Base-by-base conservation (phyloP, 768 basidiomycete genomes). In the Leucosporidium yakuticum region DNA sequence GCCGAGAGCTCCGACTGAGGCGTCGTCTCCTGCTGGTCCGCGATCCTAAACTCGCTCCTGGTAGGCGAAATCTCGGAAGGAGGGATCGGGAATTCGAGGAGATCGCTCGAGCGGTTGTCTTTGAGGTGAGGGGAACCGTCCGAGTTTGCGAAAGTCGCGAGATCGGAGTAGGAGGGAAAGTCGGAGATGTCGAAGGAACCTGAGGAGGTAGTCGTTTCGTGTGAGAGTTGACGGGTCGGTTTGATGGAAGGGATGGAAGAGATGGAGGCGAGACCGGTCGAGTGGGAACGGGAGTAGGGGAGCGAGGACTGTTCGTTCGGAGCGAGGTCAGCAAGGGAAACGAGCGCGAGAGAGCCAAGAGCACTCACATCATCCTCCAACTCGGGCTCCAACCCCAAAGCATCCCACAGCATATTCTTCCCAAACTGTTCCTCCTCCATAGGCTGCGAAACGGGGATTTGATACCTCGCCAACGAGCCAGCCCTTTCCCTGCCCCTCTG, bases 131-230 rank as follows among this genome's bases (percentile, higher is more conserved):
- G n/a, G 14, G 54, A 29, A 27, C 27, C 6, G 17, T 55, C 54
- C n/a, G 54, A 55, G n/a, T 4, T 25, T 27, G 54, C n/a, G 32
- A 29, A 34, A 9, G 64, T 23, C 23, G 47, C 14, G 63, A 70
- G 60, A n/a, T 69, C 47, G 12, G 51, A 63, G 63, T 68, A 25
- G 6, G 63, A 60, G 11, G 63, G 66, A 23, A 67, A 71, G 50
- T 71, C 70, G 66, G 67, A 66, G 27, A 71, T 64, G 56, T 71
- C 64, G 63, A 71, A 71, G 29, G n/a, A 25, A 11, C 25, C 54
- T 27, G 27, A 25, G 54, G 54, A 55, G 54, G 54, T 55, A 27
- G 27, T 25, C 6, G 54, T 25, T 6, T 55, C 54, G 27, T 19
- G 3, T 2, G 54, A 55, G 39, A 44, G 39, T 15, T 44, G 11